Base-by-base conservation (phyloP, 2,329 filamentous ascomycete species). In the Aspergillus sp. region DNA sequence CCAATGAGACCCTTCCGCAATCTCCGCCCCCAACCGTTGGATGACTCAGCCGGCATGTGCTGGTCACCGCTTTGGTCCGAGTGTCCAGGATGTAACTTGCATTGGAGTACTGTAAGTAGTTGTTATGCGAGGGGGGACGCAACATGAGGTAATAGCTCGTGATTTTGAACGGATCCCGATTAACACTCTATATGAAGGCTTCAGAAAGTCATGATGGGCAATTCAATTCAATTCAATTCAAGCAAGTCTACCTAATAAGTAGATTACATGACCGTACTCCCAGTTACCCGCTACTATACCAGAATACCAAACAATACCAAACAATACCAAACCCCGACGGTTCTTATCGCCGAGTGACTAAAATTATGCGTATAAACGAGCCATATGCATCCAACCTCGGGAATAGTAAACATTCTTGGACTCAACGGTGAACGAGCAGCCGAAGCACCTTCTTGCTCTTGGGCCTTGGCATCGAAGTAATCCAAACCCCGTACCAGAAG, bases 1-100 rank as follows among this genome's bases (percentile, higher is more conserved):
- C n/a, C 36, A 42, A 47, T 26, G 24, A 54, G 12, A 36, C 12
- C 11, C 32, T 9, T 36, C 32, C 45, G 18, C 20, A 10, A 16
- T 24, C 45, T 47, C 45, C 18, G 45, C 16, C 31, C 39, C 42
- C 50, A 36, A 45, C 32, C 29, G 47, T 14, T n/a, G 47, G 36
- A 45, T 55, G 52, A 58, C 57, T 58, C 46, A 58, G 31, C 52
- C 47, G 52, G 52, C 52, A 58, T 31, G 57, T 20, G 32, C 57
- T 58, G 47, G 49, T 57, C 39, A 49, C 52, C 42, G 26, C 20
- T 39, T 16, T n/a, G 36, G 42, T 16, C 31, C 47, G 11, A 47
- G n/a, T 24, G 7, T 9, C 7, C 12, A 22, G 16, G n/a, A n/a
- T n/a, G n/a, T n/a, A n/a, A n/a, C n/a, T n/a, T n/a, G n/a, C n/a